A percentile compares a stretch with the other conserved stretches of the same genome.
These are phyloP conservation scores for Suillus lakei DNA, from an alignment of 768 basidiomycete species.

Conservation along the genomic window DNA sequence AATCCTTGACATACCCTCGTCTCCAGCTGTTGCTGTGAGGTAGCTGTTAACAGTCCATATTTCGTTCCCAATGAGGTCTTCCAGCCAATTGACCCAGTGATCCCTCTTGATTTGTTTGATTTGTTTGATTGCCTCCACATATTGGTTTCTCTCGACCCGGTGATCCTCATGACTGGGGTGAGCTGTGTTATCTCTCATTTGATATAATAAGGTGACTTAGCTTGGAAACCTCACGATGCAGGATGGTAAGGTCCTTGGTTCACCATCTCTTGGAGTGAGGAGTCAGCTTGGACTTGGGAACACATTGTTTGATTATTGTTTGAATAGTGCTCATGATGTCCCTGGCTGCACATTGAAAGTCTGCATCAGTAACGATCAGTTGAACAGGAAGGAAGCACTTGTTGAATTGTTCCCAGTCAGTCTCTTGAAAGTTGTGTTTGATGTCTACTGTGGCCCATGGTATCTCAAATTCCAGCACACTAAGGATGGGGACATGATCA, in stretches of 20 bases:
- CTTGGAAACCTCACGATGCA: background rate
- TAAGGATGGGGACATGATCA: background rate
- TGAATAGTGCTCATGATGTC: background rate
- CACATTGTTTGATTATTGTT: fast-evolving
- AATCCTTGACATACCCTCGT: conserved; percentile 7
- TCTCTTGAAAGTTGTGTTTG: background rate
- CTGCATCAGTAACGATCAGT: background rate
- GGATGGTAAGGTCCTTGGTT: background rate
- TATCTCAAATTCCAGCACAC: background rate
- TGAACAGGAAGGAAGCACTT: background rate
- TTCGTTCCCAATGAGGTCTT: conserved; percentile 11
- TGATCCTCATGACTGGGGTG: conserved; percentile 14
- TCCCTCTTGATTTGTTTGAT: conserved; percentile 20
- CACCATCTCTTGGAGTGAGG: background rate
- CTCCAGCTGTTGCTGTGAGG: conserved; percentile 1
- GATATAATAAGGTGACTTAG: background rate
- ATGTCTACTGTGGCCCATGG: background rate
- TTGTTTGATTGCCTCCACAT: conserved; percentile 13
- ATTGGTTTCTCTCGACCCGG: conserved; percentile 8
- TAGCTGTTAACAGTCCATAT: conserved; percentile 25
- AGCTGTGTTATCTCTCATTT: background rate
- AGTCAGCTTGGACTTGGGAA: background rate
- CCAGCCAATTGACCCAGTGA: conserved; percentile 25
- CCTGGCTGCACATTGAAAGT: background rate
- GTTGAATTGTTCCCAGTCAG: background rate